Evolutionary conservation across 1,284 basidiomycete species (phyloP).

Genomic region (Ustilago loliicola): DNA sequence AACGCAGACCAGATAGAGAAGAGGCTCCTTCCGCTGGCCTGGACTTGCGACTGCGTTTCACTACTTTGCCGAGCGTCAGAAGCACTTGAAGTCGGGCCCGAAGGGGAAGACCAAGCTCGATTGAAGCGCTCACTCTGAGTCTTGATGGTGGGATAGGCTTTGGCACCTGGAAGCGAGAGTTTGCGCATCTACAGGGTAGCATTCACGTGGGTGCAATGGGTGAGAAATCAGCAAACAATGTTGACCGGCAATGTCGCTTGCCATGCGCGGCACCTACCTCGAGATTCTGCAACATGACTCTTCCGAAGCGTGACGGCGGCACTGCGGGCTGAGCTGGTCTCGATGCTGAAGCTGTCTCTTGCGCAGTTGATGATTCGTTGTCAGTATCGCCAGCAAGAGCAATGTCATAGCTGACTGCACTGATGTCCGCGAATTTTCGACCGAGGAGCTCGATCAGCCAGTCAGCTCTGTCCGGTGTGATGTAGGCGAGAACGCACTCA

Average conservation of each 20-base stretch:
- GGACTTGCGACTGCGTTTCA: conserved; percentile 2
- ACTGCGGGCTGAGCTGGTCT: neutral
- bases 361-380: neutral
- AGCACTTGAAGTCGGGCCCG: no score
- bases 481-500: conserved; percentile 69
- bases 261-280: conserved; percentile 36
- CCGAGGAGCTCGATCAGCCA: conserved; percentile 45
- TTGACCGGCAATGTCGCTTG: neutral
- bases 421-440: conserved; percentile 16
- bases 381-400: conserved; percentile 56
- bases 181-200: conserved; percentile 42
- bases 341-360: neutral
- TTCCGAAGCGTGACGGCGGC: conserved; percentile 54
- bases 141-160: conserved; percentile 50
- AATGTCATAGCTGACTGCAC: conserved; percentile 67
- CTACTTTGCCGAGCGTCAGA: no score
- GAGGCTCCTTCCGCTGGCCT: conserved; percentile 30
- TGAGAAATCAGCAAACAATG: neutral
- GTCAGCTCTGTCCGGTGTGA: conserved; percentile 47
- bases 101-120: conserved; percentile 14
- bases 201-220: neutral
- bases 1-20: conserved; percentile 52
- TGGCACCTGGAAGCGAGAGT: conserved; percentile 62
- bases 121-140: conserved; percentile 54
- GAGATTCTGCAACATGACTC: conserved; percentile 69